Base-by-base conservation (phyloP, 2,329 filamentous ascomycete species). In the Scedosporium apiospermum region DNA sequence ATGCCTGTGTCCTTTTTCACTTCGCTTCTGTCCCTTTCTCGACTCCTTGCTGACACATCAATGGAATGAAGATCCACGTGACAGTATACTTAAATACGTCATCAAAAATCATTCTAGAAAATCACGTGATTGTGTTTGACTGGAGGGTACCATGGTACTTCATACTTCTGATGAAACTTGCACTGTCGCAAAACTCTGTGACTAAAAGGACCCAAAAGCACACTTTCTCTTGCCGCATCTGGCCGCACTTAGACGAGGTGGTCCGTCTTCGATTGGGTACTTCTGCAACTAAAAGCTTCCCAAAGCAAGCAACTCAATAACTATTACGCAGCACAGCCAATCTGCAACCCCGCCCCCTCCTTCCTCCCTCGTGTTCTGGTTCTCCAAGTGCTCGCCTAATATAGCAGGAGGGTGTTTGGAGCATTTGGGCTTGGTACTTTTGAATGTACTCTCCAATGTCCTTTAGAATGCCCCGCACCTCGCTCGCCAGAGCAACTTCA, bases 401-500 rank as follows among this genome's bases (percentile, higher is more conserved):
- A 42, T 21, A 30, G 58, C 38, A 44, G 58, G 58, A 51, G 41
- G 5, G 18, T 18, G 18, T 55, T 55, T 55, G 51, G 23, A 55
- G 51, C 51, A 27, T 14, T 55, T 23, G 18, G 51, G 30, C 6
- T 6, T 34, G 30, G 59, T 61, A 61, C 59, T 61, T 61, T 61
- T 61, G 59, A 51, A 61, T 42, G 38, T 61, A 61, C 34, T 38
- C 34, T 38, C 9, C 26, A 34, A 34, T 34, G 30, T 23, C n/a
- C 14, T 4, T 18, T n/a, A 53, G 60, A 27, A 65, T 65, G 65
- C 60, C 60, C 60, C 60, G 60, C 60, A 61, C 49, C 49, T 55
- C 49, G 26, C 59, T 61, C 44, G 27, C 27, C 30, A 46, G 59
- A 61, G 49, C 27, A 44, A 9, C n/a, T 55, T 44, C 63, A 26